Evolutionary conservation across 441 rosid species (phyloP), one percentile per base, ranked within the genome.

Genomic region (Mallotus repandus): DNA sequence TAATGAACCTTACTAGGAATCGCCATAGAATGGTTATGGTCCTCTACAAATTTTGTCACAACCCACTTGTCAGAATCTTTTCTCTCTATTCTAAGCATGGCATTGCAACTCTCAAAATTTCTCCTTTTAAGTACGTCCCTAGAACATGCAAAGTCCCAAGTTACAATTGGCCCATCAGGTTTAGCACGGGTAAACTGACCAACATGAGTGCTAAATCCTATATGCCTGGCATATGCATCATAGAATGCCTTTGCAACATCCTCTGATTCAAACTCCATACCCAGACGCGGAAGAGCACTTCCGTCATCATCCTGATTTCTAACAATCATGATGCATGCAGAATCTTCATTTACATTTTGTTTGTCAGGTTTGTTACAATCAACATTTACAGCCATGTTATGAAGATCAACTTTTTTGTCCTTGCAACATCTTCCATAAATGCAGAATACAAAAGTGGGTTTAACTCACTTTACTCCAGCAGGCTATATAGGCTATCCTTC

Each of bases 151-250:
- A 84, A 84, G 21, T 89, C 87, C 91, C 91, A 86, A 15, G 79
- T 83, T 16, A 87, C 78, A 68, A 89, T 87, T 0, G 88, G 90
- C 43, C 94, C 94, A 82, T 89, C 94, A 48, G 89, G 89, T 69
- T 78, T 86, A 53, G 80, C 21, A 41, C 91, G 89, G 63, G 65
- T 80, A 73, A 83, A 89, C 70, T 79, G 89, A 75, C 91, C 91
- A 73, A 73, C 87, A 56, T 84, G 86, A 25, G 81, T 76, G 75
- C 76, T 74, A 73, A 89, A 89, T 21, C 91, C 91, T 16, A 82
- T 15, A 22, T 15, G 84, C 77, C 77, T 82, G 19, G 90, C 87
- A 79, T 89, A 89, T 1, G 79, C 78, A 60, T 89, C 87, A 25
- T 89, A 89, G 57, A 83, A 85, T 11, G 73, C 73, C 80, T 82